Evolutionary conservation across 2,329 filamentous ascomycete genomes (phyloP).

Genomic region (Fulvia fulva): DNA sequence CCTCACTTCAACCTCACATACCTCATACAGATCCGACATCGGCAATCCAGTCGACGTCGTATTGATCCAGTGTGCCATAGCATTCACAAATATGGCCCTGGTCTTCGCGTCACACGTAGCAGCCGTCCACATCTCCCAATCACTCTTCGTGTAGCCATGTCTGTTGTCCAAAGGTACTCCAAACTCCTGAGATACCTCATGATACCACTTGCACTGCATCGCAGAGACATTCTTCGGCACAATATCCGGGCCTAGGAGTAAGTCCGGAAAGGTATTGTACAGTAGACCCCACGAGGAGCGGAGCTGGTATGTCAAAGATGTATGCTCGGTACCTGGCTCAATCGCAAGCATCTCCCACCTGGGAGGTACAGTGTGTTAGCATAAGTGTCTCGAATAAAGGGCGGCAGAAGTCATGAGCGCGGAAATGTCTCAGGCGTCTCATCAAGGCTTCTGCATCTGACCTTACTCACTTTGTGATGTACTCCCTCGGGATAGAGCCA

Average conservation of each 20-base stretch:
- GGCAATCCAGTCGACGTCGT: constrained; percentile 45
- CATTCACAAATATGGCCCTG: constrained; percentile 43
- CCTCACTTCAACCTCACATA: not conserved
- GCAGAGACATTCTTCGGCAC: constrained; percentile 26
- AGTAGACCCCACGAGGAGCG: constrained; percentile 20
- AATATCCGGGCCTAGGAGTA: constrained; percentile 23
- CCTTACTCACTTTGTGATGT: constrained; percentile 7
- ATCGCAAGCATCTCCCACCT: constrained; percentile 6
- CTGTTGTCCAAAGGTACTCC: constrained; percentile 32
- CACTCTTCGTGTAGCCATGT: constrained; percentile 29
- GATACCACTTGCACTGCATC: constrained; percentile 31
- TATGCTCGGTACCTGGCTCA: constrained; percentile 6
- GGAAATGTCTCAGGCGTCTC: too few species aligned
- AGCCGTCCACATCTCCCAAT: constrained; percentile 51
- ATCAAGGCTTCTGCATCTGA: too few species aligned
- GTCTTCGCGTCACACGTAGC: constrained; percentile 42
- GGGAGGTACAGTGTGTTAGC: too few species aligned
- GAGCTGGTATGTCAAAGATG: constrained; percentile 9
- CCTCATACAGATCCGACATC: constrained; percentile 50
- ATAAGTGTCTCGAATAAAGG: too few species aligned
- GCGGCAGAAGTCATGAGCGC: too few species aligned
- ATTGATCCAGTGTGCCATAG: constrained; percentile 46
- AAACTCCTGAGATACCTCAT: constrained; percentile 24
- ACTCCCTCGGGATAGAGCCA: not conserved
- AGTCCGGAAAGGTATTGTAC: constrained; percentile 32